Percentiles rank a stretch among this genome's conserved stretches.
Evolutionary conservation across 495 filamentous ascomycete genomes (phyloP).

Genomic region (Hypomontagnella submonticulosa): DNA sequence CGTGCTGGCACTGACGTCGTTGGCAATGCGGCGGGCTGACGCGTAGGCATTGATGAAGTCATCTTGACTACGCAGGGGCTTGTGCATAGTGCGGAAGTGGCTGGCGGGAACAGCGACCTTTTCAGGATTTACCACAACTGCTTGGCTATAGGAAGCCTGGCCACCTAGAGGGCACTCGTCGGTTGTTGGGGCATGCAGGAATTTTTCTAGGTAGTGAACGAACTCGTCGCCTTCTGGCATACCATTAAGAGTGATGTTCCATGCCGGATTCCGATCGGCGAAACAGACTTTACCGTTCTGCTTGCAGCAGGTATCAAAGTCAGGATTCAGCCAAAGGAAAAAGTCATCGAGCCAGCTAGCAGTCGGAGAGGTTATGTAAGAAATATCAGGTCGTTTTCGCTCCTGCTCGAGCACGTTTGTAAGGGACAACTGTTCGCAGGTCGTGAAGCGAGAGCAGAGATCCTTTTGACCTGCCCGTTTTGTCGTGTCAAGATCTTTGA

Average conservation of each 20-base stretch:
- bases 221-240: constrained; percentile 96
- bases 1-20: constrained; percentile 72
- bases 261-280: constrained; percentile 74
- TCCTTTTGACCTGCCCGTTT: constrained; percentile 78
- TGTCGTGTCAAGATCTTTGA: constrained; percentile 80
- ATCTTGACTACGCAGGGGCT: constrained; percentile 83
- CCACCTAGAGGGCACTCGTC: constrained; percentile 88
- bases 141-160: constrained; percentile 84
- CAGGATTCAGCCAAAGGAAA: constrained; percentile 93
- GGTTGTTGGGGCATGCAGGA: constrained; percentile 82
- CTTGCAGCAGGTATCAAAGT: constrained; percentile 81
- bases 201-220: constrained; percentile 81
- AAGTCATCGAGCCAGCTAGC: constrained; percentile 98
- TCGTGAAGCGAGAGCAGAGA: constrained; percentile 90
- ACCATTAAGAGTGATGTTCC: constrained; percentile 87
- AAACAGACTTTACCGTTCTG: constrained; percentile 78
- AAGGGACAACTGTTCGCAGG: constrained; percentile 83
- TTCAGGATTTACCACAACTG: constrained; percentile 79
- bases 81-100: constrained; percentile 92
- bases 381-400: constrained; percentile 87
- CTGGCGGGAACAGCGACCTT: constrained; percentile 75
- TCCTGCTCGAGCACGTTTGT: constrained; percentile 92
- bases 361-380: constrained; percentile 89
- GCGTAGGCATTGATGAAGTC: constrained; percentile 94
- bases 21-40: constrained; percentile 88